phyloP scores from a whole-genome alignment of 176 grass and related monocot species.

The Panicum miliaceum region DNA sequence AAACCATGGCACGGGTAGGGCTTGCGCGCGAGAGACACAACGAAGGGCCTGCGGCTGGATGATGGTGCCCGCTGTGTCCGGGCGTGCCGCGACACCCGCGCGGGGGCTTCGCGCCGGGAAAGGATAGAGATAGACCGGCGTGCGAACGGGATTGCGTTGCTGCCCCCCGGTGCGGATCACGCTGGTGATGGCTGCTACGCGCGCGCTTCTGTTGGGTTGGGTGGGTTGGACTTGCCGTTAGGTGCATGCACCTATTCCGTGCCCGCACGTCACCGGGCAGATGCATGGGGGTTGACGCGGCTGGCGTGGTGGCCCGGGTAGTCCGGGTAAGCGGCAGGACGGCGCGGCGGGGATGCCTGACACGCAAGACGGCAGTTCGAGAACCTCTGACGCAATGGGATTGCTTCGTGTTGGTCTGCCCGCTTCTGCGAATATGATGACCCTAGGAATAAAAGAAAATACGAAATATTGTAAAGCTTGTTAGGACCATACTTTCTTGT shows the following conservation, averaged over 20 bases:
- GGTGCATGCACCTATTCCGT: background rate
- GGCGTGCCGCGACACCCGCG: slow-evolving; percentile 8
- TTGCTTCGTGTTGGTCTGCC: no score
- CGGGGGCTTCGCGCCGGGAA: background rate
- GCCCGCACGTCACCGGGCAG: slow-evolving; percentile 12
- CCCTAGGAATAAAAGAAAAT: no score
- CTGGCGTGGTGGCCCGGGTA: no score
- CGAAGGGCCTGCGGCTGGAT: background rate
- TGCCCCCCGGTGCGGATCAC: background rate
- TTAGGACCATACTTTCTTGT: no score
- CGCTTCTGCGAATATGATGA: no score
- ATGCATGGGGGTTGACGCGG: background rate
- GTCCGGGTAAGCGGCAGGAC: no score
- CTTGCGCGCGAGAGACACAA: no score
- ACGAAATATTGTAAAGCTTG: no score
- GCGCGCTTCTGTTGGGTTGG: no score
- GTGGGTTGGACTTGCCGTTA: background rate
- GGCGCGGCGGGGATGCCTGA: no score
- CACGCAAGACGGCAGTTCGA: no score
- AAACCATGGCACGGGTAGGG: background rate
- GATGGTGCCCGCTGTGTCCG: background rate
- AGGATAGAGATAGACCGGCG: background rate
- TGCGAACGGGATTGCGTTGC: background rate
- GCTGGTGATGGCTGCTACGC: background rate
- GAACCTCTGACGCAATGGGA: no score